Evolutionary conservation across 2,329 filamentous ascomycete genomes (phyloP).

Genomic region (Exserohilum turcica): DNA sequence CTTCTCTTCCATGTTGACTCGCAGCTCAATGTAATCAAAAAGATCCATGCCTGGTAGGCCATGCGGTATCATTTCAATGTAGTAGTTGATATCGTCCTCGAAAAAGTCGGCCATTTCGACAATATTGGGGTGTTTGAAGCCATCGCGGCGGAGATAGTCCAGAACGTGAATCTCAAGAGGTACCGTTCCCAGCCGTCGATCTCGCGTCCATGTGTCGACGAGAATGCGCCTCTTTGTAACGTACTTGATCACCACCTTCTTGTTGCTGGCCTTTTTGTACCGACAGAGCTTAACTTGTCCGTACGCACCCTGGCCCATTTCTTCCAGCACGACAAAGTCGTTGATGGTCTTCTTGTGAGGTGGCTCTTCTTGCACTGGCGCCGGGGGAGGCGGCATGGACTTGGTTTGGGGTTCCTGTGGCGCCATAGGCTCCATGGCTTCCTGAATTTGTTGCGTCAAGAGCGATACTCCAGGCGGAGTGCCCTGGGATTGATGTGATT

Average conservation of each 20-base stretch:
- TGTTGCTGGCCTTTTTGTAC: conserved; percentile 74
- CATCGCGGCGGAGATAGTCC: conserved; percentile 82
- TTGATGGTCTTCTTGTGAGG: conserved; percentile 77
- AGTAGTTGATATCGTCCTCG: conserved; percentile 88
- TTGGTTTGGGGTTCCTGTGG: conserved; percentile 45
- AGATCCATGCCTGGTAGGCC: conserved; percentile 97
- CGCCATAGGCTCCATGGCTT: conserved; percentile 55
- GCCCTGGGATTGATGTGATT: conserved; percentile 40
- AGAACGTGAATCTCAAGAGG: conserved; percentile 96
- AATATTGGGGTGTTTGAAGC: conserved; percentile 67
- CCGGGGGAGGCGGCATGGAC: conserved; percentile 21
- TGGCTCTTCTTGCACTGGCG: conserved; percentile 27
- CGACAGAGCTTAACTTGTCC: conserved; percentile 95
- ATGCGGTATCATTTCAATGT: conserved; percentile 97
- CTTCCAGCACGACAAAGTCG: conserved; percentile 90
- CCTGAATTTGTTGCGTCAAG: conserved; percentile 58
- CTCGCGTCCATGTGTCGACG: conserved; percentile 97
- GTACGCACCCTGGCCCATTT: conserved; percentile 98
- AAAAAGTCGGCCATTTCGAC: conserved; percentile 73
- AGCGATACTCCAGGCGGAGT: conserved; percentile 52
- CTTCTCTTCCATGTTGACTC: conserved; percentile 92
- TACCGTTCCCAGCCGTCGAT: conserved; percentile 89
- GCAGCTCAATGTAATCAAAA: conserved; percentile 97
- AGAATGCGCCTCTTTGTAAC: conserved; percentile 96
- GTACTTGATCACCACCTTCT: conserved; percentile 94